These are phyloP conservation scores for Rhynchosporium secalis DNA, from an alignment of 2,329 filamentous ascomycete species.

Conservation along the genomic window DNA sequence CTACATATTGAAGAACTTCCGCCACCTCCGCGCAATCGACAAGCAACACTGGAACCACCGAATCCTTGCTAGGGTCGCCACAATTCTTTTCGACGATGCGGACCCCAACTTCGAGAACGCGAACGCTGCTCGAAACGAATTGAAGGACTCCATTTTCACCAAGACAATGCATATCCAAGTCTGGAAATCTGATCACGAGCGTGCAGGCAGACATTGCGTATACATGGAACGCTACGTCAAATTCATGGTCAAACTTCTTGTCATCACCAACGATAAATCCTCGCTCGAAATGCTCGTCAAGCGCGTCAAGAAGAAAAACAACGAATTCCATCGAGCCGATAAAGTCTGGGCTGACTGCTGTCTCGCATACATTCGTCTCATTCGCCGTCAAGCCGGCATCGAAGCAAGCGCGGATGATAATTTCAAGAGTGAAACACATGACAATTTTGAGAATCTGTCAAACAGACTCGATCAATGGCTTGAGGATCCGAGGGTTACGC, in stretches of 20 bases:
- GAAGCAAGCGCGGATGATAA: conserved; percentile 64
- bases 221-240: conserved; percentile 70
- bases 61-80: conserved; percentile 63
- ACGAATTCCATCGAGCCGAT: conserved; percentile 46
- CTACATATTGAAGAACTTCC: conserved; percentile 53
- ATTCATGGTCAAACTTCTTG: conserved; percentile 64
- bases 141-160: conserved; percentile 71
- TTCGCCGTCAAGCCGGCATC: conserved; percentile 58
- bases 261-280: conserved; percentile 59
- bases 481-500: conserved; percentile 48
- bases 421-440: conserved; percentile 63
- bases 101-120: conserved; percentile 47
- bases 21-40: conserved; percentile 49
- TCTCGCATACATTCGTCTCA: conserved; percentile 44
- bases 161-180: conserved; percentile 74
- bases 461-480: conserved; percentile 60
- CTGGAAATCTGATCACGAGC: conserved; percentile 71
- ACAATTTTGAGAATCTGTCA: conserved; percentile 63
- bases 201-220: conserved; percentile 70
- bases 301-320: conserved; percentile 62
- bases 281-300: conserved; percentile 64
- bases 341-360: conserved; percentile 36
- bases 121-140: conserved; percentile 61
- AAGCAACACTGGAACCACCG: conserved; percentile 77
- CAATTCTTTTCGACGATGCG: conserved; percentile 59